phyloP scores from a whole-genome alignment of 164 flowering plant species.

The Chimonanthus salicifolius region DNA sequence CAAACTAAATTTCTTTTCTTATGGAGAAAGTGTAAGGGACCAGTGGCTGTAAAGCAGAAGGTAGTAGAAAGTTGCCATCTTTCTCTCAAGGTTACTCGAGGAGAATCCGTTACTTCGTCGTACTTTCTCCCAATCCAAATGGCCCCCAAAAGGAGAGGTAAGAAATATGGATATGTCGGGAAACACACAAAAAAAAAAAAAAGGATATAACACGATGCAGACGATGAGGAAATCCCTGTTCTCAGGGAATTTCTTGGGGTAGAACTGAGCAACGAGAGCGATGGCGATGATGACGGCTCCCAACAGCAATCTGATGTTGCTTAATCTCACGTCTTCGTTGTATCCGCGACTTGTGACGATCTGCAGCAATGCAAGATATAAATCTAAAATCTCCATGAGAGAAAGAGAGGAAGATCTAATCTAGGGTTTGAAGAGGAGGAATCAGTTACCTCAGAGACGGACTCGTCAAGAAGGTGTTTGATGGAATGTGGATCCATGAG shows the following conservation, averaged over 20 bases:
- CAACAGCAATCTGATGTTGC: conserved; percentile 61
- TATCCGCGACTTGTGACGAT: conserved; percentile 70
- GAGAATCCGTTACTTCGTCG: too few species aligned
- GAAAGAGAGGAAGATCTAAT: background rate
- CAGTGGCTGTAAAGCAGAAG: too few species aligned
- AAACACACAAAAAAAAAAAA: background rate
- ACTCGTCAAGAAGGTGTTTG: conserved; percentile 80
- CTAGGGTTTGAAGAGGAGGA: background rate
- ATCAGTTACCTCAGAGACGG: conserved; percentile 64
- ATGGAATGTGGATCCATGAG: conserved; percentile 72
- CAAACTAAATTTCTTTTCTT: background rate
- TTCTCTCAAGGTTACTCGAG: background rate
- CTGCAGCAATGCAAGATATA: conserved; percentile 23
- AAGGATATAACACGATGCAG: conserved; percentile 90
- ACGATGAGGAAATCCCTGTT: conserved; percentile 67
- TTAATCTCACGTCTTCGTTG: conserved; percentile 71
- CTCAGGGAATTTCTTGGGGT: conserved; percentile 89
- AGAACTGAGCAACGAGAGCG: conserved; percentile 86
- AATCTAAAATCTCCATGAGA: too few species aligned
- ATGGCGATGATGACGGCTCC: conserved; percentile 62
- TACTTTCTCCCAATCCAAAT: too few species aligned
- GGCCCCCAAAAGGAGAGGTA: background rate
- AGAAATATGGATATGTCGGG: background rate
- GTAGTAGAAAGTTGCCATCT: background rate
- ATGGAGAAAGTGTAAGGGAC: too few species aligned